phyloP scores from a whole-genome alignment of 192 early-diverging fungal genomes.

The Phlyctochytrium planicorne region DNA sequence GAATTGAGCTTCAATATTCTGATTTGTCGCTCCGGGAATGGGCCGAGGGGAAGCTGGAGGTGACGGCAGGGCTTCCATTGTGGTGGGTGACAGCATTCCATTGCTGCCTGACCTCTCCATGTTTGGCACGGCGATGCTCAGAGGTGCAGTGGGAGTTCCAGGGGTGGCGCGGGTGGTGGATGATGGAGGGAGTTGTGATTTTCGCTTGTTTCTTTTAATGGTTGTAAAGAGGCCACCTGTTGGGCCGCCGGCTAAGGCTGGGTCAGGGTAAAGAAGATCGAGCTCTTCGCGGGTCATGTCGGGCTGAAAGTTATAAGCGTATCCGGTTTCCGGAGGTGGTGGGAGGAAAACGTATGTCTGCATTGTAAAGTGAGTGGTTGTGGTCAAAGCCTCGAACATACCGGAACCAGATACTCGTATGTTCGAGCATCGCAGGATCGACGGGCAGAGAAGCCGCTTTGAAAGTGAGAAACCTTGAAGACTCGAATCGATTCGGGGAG shows the following conservation, averaged over 20 bases:
- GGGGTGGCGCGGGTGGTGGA: too few species aligned
- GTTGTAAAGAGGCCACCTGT: conserved; percentile 39
- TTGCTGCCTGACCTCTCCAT: too few species aligned
- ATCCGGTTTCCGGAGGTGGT: conserved; percentile 45
- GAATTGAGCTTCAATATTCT: too few species aligned
- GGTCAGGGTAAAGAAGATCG: background rate
- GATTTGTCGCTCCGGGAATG: too few species aligned
- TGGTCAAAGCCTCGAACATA: conserved; percentile 15
- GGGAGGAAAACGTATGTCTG: conserved; percentile 51
- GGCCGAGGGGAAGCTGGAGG: background rate
- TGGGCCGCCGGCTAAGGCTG: conserved; percentile 23
- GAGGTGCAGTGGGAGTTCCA: too few species aligned
- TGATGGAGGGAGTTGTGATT: background rate
- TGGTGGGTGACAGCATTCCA: too few species aligned
- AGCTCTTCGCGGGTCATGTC: conserved; percentile 9
- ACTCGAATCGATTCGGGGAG: conserved; percentile 26
- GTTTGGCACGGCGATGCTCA: too few species aligned
- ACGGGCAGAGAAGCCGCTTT: conserved; percentile 43
- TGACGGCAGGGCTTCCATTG: background rate
- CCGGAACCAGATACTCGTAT: conserved; percentile 51
- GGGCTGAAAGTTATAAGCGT: conserved; percentile 13
- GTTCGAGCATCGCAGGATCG: conserved; percentile 49
- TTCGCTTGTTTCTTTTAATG: conserved; percentile 36
- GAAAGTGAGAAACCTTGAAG: conserved; percentile 13
- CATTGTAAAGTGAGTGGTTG: background rate